Evolutionary conservation across 768 basidiomycete genomes (phyloP).

Genomic region (Lactifluus volemus): DNA sequence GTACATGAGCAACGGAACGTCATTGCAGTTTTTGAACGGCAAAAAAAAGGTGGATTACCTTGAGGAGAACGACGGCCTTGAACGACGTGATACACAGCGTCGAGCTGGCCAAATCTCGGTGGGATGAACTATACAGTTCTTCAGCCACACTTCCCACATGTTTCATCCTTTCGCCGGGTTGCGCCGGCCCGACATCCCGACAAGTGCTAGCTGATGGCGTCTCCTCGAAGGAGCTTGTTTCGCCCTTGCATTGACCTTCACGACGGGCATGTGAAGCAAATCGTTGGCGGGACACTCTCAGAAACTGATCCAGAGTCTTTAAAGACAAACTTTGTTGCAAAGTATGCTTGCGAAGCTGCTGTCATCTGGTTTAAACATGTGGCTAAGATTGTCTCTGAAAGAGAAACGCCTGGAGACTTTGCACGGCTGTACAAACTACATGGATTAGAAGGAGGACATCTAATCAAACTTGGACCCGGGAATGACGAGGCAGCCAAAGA

Average conservation of each 20-base stretch:
- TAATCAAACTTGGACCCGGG: conserved; percentile 89
- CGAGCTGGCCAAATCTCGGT: conserved; percentile 13
- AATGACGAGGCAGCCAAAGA: conserved; percentile 87
- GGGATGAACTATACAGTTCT: conserved; percentile 33
- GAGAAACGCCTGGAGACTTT: conserved; percentile 72
- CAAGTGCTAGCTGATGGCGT: background rate
- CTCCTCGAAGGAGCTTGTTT: conserved; percentile 43
- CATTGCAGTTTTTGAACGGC: background rate
- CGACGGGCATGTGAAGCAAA: conserved; percentile 93
- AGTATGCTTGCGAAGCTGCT: conserved; percentile 36
- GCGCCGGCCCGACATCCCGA: background rate
- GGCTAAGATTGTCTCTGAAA: conserved; percentile 27
- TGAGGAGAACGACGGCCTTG: conserved; percentile 29
- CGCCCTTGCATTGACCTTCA: conserved; percentile 97
- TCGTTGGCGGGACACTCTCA: conserved; percentile 90
- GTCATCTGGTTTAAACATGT: background rate
- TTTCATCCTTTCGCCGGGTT: too few species aligned
- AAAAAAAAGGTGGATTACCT: conserved; percentile 26
- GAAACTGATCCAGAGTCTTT: conserved; percentile 50
- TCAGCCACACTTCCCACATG: conserved; percentile 34
- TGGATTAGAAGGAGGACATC: conserved; percentile 77
- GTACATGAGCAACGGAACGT: background rate
- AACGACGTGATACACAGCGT: conserved; percentile 24
- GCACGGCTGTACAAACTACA: conserved; percentile 67
- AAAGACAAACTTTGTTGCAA: conserved; percentile 87